These are phyloP conservation scores for Cocos nucifera DNA, from an alignment of 176 grass and related monocot genomes.

Conservation along the genomic window DNA sequence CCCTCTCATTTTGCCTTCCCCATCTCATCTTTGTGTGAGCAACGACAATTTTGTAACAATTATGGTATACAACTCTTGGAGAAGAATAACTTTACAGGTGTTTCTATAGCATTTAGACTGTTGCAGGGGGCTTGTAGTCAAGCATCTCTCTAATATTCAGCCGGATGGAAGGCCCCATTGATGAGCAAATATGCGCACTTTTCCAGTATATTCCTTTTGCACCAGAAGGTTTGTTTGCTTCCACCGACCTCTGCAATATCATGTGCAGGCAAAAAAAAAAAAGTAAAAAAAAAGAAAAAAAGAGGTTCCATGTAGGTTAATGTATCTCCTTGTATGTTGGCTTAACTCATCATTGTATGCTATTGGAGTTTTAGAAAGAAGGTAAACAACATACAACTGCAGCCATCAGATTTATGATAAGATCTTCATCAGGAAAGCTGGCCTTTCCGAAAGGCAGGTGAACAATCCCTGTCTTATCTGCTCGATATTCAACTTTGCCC, in stretches of 20 bases:
- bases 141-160: slow-evolving; percentile 92
- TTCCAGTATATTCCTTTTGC: slow-evolving; percentile 97
- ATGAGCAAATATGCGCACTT: slow-evolving; percentile 71
- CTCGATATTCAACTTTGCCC: slow-evolving; percentile 97
- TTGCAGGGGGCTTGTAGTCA: slow-evolving; percentile 30
- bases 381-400: slow-evolving; percentile 59
- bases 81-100: no score
- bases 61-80: no score
- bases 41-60: no score
- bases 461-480: slow-evolving; percentile 88
- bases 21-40: no score
- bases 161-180: slow-evolving; percentile 91
- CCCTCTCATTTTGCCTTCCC: no score
- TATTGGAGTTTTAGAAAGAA: slow-evolving; percentile 5
- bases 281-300: slow-evolving; percentile 2
- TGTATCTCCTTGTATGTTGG: neutral
- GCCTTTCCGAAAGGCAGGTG: slow-evolving; percentile 89
- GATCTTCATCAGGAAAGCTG: slow-evolving; percentile 80
- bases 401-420: slow-evolving; percentile 81
- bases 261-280: neutral
- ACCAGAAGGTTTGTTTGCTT: slow-evolving; percentile 88
- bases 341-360: slow-evolving; percentile 5
- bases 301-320: neutral
- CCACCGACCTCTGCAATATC: slow-evolving; percentile 60
- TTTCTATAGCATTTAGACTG: no score